A percentile compares a stretch with the other conserved stretches of the same genome.
These are phyloP conservation scores for Bassia scoparia DNA, from an alignment of 148 eudicot genomes.

Conservation along the genomic window DNA sequence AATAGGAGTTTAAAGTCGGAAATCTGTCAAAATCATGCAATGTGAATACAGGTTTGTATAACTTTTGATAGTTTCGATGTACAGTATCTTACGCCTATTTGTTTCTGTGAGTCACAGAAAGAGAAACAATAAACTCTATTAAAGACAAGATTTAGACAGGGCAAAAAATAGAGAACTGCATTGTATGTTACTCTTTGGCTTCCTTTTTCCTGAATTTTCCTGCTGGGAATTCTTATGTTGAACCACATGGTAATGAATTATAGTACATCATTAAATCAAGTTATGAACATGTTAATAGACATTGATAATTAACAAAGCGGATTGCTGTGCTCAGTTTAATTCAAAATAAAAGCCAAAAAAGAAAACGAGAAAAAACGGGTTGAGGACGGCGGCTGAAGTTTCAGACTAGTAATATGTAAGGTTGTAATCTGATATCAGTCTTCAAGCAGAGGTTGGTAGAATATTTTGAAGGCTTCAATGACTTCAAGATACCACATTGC, in stretches of 20 bases:
- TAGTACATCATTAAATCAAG: neutral
- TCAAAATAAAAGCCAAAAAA: neutral
- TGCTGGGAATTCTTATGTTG: no score
- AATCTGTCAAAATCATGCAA: no score
- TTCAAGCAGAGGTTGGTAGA: slow-evolving; percentile 50
- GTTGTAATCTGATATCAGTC: slow-evolving; percentile 18
- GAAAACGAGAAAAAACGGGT: neutral
- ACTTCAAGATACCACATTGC: slow-evolving; percentile 97
- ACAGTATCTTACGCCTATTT: no score
- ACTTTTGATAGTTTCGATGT: no score
- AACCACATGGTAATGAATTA: no score
- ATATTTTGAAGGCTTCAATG: slow-evolving; percentile 72
- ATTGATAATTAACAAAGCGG: neutral
- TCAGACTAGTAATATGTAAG: neutral
- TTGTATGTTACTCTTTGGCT: neutral
- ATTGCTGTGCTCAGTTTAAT: neutral
- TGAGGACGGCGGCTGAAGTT: neutral
- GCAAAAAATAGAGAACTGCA: no score
- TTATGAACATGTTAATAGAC: neutral
- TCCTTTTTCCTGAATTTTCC: no score
- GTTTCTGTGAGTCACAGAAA: neutral
- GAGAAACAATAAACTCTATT: neutral
- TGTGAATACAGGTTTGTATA: no score
- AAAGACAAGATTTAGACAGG: no score
- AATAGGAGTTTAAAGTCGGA: neutral